phyloP scores from a whole-genome alignment of 768 basidiomycete species.

The Termitomyces sp. region DNA sequence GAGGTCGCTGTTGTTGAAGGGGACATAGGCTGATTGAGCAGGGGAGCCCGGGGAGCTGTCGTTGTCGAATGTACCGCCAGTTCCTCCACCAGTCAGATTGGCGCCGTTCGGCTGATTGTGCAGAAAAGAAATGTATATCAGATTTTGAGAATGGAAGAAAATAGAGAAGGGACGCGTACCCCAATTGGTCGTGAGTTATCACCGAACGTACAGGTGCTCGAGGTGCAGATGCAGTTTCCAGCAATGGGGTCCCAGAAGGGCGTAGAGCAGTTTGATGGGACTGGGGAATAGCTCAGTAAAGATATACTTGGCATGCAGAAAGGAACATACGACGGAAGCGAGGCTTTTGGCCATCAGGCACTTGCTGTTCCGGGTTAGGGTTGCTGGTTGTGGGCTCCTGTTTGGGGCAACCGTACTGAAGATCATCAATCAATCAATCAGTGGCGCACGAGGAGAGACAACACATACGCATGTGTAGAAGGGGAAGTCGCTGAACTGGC shows the following conservation, averaged over 20 bases:
- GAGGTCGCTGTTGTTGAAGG: conserved; percentile 44
- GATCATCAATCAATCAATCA: not conserved
- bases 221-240: conserved; percentile 62
- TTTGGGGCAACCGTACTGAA: conserved; percentile 72
- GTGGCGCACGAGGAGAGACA: not conserved
- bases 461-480: conserved; percentile 73
- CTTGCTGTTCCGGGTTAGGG: conserved; percentile 66
- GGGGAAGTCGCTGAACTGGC: conserved; percentile 72
- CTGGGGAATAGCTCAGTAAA: conserved; percentile 29
- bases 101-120: conserved; percentile 59
- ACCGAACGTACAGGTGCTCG: conserved; percentile 54
- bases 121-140: conserved; percentile 4
- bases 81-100: conserved; percentile 64
- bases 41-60: conserved; percentile 21
- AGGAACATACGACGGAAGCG: conserved; percentile 49
- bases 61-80: conserved; percentile 33
- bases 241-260: conserved; percentile 79
- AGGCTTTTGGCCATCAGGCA: conserved; percentile 39
- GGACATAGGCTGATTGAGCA: conserved; percentile 38
- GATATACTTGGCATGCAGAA: not conserved
- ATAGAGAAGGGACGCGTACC: conserved; percentile 35
- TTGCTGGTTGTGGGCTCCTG: conserved; percentile 51
- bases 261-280: conserved; percentile 71
- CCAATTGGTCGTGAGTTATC: conserved; percentile 67
- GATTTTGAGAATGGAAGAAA: not conserved